Percentiles rank a stretch among this genome's conserved stretches.
Evolutionary conservation across 2,329 filamentous ascomycete genomes (phyloP).

Genomic region (Septoria linicola): DNA sequence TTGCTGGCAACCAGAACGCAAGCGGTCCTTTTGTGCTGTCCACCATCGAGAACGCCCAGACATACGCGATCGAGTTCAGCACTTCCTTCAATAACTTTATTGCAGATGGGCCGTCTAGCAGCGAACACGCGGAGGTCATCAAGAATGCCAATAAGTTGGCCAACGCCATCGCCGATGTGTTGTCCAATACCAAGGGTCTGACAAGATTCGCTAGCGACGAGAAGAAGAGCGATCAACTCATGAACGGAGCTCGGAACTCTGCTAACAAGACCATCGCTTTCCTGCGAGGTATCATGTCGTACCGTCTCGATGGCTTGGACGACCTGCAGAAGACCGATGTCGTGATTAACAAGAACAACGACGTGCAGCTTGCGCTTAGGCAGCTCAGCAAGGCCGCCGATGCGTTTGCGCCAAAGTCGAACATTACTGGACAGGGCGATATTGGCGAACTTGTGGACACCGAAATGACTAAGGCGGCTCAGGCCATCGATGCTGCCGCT

Average conservation of each 20-base stretch:
- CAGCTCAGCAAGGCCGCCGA: slow-evolving; percentile 92
- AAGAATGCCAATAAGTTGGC: slow-evolving; percentile 88
- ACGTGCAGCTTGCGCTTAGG: slow-evolving; percentile 91
- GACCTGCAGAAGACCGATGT: slow-evolving; percentile 92
- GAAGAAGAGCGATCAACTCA: slow-evolving; percentile 84
- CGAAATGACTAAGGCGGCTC: slow-evolving; percentile 88
- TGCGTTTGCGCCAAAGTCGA: slow-evolving; percentile 84
- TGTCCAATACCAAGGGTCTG: slow-evolving; percentile 94
- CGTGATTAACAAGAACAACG: slow-evolving; percentile 95
- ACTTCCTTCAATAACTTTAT: slow-evolving; percentile 99
- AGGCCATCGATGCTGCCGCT: slow-evolving; percentile 89
- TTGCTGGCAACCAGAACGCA: slow-evolving; percentile 97
- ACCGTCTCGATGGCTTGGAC: slow-evolving; percentile 87
- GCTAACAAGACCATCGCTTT: slow-evolving; percentile 88
- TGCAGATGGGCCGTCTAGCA: slow-evolving; percentile 88
- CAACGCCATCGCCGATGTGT: slow-evolving; percentile 86
- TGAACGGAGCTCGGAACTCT: slow-evolving; percentile 77
- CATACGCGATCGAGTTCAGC: slow-evolving; percentile 93
- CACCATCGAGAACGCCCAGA: slow-evolving; percentile 93
- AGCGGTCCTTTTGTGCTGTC: slow-evolving; percentile 92
- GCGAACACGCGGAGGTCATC: slow-evolving; percentile 79
- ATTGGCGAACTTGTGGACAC: slow-evolving; percentile 88
- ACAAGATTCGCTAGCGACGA: slow-evolving; percentile 91
- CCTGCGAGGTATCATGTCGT: slow-evolving; percentile 91
- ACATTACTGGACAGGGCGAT: slow-evolving; percentile 76